Percentiles rank a stretch among this genome's conserved stretches.
phyloP scores from a whole-genome alignment of 2,329 filamentous ascomycete genomes.

The Monilinia fructigena region DNA sequence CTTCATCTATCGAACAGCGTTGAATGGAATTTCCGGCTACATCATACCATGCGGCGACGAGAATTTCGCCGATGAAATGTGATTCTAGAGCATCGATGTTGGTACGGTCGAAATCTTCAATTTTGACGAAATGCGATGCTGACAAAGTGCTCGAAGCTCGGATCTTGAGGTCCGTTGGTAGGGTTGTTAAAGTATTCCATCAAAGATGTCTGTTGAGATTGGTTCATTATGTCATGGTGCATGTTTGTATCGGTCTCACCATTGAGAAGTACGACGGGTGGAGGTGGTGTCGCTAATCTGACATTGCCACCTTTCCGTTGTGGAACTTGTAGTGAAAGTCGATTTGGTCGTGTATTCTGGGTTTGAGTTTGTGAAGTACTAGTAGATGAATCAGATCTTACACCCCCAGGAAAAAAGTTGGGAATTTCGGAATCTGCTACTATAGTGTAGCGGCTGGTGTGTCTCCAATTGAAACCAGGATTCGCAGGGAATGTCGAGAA shows the following conservation, averaged over 20 bases:
- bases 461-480: conserved; percentile 47
- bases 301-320: conserved; percentile 60
- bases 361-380: conserved; percentile 25
- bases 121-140: conserved; percentile 38
- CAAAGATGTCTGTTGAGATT: conserved; percentile 31
- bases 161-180: conserved; percentile 26
- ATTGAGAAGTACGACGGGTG: conserved; percentile 49
- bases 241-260: conserved; percentile 39
- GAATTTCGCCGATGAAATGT: conserved; percentile 52
- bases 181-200: conserved; percentile 38
- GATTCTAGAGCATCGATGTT: conserved; percentile 58
- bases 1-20: conserved; percentile 52
- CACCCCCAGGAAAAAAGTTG: conserved; percentile 39
- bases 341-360: conserved; percentile 45
- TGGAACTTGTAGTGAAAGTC: conserved; percentile 62
- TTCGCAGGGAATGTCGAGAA: conserved; percentile 69
- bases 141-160: conserved; percentile 34
- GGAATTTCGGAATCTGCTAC: conserved; percentile 44
- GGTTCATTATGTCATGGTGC: conserved; percentile 38
- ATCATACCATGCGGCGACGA: conserved; percentile 54
- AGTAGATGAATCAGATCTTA: conserved; percentile 26
- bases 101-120: conserved; percentile 42
- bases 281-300: conserved; percentile 57
- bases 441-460: conserved; percentile 45
- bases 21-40: conserved; percentile 46